These are phyloP conservation scores for Hypoxylon sp. DNA, from an alignment of 2,329 filamentous ascomycete genomes.

Conservation along the genomic window DNA sequence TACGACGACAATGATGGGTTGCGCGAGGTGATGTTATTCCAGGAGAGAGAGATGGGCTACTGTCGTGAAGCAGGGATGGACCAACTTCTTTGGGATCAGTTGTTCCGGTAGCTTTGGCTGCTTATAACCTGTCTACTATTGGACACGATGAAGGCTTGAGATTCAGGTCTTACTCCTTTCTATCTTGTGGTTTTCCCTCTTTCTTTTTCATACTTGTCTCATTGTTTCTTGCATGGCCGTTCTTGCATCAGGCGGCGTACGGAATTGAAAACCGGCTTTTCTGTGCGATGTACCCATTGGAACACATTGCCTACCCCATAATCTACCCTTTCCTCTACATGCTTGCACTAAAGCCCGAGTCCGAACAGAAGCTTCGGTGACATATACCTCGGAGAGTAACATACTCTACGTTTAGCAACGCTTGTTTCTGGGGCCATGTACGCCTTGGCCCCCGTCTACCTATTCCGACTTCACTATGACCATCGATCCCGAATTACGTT, in stretches of 20 bases:
- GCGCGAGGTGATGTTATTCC: neutral
- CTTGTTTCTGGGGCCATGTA: neutral
- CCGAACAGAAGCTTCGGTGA: neutral
- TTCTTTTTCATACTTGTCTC: neutral
- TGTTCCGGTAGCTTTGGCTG: neutral
- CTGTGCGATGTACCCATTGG: neutral
- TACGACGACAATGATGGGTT: constrained; percentile 12
- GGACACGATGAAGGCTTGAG: neutral
- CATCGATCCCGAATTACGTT: neutral
- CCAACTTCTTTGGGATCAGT: too few species aligned
- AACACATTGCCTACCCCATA: neutral
- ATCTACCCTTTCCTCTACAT: neutral
- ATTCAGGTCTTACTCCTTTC: neutral
- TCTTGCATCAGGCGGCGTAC: constrained; percentile 11
- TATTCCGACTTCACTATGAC: neutral
- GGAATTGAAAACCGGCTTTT: neutral
- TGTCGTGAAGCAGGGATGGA: too few species aligned
- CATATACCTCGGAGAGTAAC: neutral
- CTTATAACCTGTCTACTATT: neutral
- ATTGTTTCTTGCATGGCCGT: neutral
- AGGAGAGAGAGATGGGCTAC: too few species aligned
- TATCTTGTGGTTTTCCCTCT: neutral
- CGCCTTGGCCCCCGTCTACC: neutral
- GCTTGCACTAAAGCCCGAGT: neutral
- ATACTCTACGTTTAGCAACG: neutral